Percentiles rank a stretch among this genome's conserved stretches.
These are phyloP conservation scores for Pythium phragmiticola DNA, from an alignment of 352 stramenopile genomes.

Conservation along the genomic window DNA sequence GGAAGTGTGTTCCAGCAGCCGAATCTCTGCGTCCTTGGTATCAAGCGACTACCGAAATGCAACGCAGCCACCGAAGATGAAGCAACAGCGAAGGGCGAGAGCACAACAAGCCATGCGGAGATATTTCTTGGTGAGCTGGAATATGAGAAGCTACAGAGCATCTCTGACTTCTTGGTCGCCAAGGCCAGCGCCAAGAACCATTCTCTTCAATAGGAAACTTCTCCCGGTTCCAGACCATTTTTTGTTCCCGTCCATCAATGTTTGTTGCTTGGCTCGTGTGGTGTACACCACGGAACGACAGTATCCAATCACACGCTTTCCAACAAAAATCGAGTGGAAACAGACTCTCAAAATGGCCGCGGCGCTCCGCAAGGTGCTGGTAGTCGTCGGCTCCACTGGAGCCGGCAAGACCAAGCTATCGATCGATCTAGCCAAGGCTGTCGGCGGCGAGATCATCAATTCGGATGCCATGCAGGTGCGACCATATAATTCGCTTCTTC, in stretches of 20 bases:
- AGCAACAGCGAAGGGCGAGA: not conserved
- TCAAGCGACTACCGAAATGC: constrained; percentile 31
- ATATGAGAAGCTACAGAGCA: constrained; percentile 51
- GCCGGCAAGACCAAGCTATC: constrained; percentile 92
- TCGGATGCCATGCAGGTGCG: constrained; percentile 88
- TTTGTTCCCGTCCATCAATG: not conserved
- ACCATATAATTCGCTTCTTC: not conserved
- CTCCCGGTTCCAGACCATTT: not conserved
- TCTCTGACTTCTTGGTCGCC: constrained; percentile 51
- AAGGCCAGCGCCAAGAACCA: constrained; percentile 61
- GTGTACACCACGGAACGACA: constrained; percentile 19
- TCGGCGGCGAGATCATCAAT: constrained; percentile 91
- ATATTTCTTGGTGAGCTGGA: constrained; percentile 29
- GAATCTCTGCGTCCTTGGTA: constrained; percentile 52
- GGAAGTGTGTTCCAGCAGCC: constrained; percentile 56
- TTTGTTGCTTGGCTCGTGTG: constrained; percentile 21
- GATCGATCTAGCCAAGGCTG: constrained; percentile 87
- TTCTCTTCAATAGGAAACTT: constrained; percentile 16
- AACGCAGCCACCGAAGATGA: not conserved
- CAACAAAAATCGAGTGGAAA: constrained; percentile 6
- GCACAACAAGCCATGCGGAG: not conserved
- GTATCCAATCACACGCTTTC: constrained; percentile 24
- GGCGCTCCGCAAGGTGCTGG: constrained; percentile 75
- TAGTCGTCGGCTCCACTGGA: constrained; percentile 90
- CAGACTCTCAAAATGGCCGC: constrained; percentile 16